Percentiles rank a stretch among this genome's conserved stretches.
Conservation (phyloP, 495 filamentous ascomycete species). For the Lophiotrema nucula region DNA sequence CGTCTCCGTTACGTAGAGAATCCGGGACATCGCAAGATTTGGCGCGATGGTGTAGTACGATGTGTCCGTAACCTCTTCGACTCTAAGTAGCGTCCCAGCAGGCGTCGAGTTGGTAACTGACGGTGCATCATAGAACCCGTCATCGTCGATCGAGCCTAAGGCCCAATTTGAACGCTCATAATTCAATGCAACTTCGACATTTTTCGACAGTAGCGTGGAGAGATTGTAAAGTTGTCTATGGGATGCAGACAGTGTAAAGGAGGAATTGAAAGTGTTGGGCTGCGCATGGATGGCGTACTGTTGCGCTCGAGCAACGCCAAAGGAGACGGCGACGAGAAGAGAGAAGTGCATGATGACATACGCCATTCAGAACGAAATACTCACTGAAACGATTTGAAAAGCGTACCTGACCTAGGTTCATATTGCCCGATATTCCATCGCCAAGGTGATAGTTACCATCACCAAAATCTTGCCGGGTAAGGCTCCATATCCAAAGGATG, state of each 20-base stretch:
- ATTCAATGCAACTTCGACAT: neutral
- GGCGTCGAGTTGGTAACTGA: neutral
- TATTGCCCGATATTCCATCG: too few species aligned
- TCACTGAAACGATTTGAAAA: too few species aligned
- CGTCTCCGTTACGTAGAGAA: conserved; percentile 50
- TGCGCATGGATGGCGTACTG: neutral
- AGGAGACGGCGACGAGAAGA: neutral
- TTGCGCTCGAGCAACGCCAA: neutral
- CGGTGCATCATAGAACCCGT: neutral
- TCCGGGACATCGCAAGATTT: neutral
- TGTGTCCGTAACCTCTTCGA: neutral
- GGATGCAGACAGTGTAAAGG: neutral
- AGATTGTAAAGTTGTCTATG: neutral
- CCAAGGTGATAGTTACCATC: too few species aligned
- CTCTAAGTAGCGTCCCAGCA: neutral
- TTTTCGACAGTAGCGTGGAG: neutral
- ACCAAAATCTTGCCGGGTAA: too few species aligned
- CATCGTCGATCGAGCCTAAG: neutral
- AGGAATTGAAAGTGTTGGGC: neutral
- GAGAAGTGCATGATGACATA: neutral
- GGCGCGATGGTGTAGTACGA: conserved; percentile 1
- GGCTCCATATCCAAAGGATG: too few species aligned
- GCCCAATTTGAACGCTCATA: neutral
- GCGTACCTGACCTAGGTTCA: too few species aligned
- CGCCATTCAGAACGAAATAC: too few species aligned